Percentiles rank a stretch among this genome's conserved stretches.
phyloP scores from a whole-genome alignment of 768 basidiomycete species.

The Mycena albidolilacea region DNA sequence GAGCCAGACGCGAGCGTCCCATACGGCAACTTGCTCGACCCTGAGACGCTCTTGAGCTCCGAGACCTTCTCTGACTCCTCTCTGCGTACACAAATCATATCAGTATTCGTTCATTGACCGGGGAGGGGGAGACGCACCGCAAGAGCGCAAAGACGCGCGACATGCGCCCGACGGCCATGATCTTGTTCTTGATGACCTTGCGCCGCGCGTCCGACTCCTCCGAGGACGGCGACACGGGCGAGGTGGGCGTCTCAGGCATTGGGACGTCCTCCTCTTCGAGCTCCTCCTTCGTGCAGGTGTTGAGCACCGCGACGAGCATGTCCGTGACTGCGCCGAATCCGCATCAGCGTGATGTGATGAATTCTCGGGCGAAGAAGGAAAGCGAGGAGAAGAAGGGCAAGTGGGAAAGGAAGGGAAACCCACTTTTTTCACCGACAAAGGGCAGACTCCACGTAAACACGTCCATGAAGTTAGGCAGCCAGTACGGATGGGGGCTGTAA shows the following conservation, averaged over 20 bases:
- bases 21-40: conserved; percentile 82
- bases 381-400: background rate
- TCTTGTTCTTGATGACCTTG: conserved; percentile 97
- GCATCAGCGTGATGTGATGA: background rate
- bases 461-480: conserved; percentile 99
- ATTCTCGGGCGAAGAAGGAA: background rate
- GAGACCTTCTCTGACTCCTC: conserved; percentile 99
- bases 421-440: conserved; percentile 98
- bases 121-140: conserved; percentile 68
- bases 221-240: conserved; percentile 51
- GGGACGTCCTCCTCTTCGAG: conserved; percentile 80
- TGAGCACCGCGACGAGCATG: conserved; percentile 97
- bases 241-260: conserved; percentile 53
- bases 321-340: conserved; percentile 84
- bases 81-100: conserved; percentile 56
- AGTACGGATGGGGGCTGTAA: conserved; percentile 95
- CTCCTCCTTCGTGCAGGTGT: conserved; percentile 97
- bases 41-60: conserved; percentile 93
- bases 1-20: conserved; percentile 91
- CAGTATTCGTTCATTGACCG: background rate
- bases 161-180: conserved; percentile 97
- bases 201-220: conserved; percentile 79
- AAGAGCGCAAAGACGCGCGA: conserved; percentile 96
- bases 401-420: conserved; percentile 43
- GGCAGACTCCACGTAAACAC: conserved; percentile 99